phyloP scores from a whole-genome alignment of 257 asterid genomes.

The Solanum verrucosum region DNA sequence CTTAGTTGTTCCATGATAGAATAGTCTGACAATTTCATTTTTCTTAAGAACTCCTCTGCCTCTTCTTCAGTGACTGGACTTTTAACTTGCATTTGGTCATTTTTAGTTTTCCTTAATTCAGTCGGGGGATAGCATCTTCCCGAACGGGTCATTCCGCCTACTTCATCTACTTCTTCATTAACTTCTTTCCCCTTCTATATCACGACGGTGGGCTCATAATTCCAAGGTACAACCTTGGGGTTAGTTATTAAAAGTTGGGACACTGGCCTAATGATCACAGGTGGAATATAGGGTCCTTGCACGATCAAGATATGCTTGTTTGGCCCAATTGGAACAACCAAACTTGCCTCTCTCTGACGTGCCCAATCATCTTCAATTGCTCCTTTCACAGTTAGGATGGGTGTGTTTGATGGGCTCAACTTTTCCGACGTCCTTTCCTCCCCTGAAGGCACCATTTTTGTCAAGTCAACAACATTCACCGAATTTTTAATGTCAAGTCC shows the following conservation, averaged over 20 bases:
- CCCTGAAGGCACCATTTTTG: no score
- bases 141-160: not conserved
- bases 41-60: not conserved
- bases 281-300: no score
- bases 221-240: not conserved
- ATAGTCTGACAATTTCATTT: no score
- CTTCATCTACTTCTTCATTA: not conserved
- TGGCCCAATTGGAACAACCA: no score
- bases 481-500: no score
- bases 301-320: not conserved
- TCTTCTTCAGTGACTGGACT: not conserved
- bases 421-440: accelerated
- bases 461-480: no score
- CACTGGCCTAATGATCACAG: not conserved
- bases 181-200: no score
- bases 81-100: not conserved
- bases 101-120: not conserved
- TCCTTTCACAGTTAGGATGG: not conserved
- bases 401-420: not conserved
- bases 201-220: no score
- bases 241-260: no score
- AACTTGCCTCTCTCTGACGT: no score
- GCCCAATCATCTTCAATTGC: no score
- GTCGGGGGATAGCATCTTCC: not conserved
- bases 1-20: no score